Conservation (phyloP, 2,329 filamentous ascomycete species). For the Microcyclospora tardicrescens region DNA sequence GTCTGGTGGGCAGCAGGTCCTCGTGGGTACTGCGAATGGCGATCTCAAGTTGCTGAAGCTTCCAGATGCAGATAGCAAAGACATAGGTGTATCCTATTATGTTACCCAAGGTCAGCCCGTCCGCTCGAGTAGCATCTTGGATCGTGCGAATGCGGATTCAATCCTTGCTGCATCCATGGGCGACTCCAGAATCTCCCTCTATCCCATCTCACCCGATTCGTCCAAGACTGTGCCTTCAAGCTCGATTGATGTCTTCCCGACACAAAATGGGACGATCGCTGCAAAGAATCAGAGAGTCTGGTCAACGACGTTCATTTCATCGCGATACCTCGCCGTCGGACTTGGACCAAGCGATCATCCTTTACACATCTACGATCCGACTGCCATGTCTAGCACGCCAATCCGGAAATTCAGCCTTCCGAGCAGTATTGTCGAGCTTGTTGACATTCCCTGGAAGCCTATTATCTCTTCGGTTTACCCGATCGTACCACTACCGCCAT, state of each 20-base stretch:
- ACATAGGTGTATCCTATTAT: slow-evolving; percentile 26
- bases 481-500: slow-evolving; percentile 28
- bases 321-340: slow-evolving; percentile 39
- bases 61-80: slow-evolving; percentile 9
- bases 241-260: slow-evolving; percentile 16
- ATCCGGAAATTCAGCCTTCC: slow-evolving; percentile 28
- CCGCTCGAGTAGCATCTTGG: slow-evolving; percentile 27
- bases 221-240: slow-evolving; percentile 25
- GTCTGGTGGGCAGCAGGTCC: slow-evolving; percentile 31
- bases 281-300: slow-evolving; percentile 23
- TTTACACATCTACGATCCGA: slow-evolving; percentile 36
- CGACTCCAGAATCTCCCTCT: slow-evolving; percentile 27
- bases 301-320: slow-evolving; percentile 42
- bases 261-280: slow-evolving; percentile 1
- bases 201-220: slow-evolving; percentile 12
- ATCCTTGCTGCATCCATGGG: slow-evolving; percentile 41
- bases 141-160: slow-evolving; percentile 8
- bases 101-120: slow-evolving; percentile 33
- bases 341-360: slow-evolving; percentile 31
- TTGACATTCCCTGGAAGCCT: slow-evolving; percentile 12
- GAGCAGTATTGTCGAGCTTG: slow-evolving; percentile 11
- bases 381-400: slow-evolving; percentile 28
- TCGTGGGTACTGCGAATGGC: slow-evolving; percentile 45
- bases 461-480: slow-evolving; percentile 31
- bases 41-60: slow-evolving; percentile 31